Evolutionary conservation across 2,329 filamentous ascomycete species (phyloP).

Genomic region (Lithohypha guttulata): DNA sequence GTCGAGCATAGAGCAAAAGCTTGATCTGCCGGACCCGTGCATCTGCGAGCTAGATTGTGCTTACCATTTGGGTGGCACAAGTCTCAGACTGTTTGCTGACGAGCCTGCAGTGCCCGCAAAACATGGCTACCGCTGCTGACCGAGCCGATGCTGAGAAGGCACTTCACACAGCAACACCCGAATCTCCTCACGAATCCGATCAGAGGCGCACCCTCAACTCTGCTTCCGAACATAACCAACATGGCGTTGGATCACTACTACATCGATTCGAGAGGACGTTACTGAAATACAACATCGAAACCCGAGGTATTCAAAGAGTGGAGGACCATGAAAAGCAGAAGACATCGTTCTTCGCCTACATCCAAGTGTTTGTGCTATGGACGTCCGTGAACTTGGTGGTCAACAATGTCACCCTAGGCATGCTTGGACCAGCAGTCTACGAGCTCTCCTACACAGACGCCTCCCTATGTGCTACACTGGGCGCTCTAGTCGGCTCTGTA

Average conservation of each 20-base stretch:
- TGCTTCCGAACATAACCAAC: conserved; percentile 8
- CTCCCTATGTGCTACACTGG: conserved; percentile 47
- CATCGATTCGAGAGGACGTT: conserved; percentile 30
- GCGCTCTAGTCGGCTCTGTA: conserved; percentile 44
- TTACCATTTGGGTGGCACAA: not conserved
- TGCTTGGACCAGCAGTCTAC: conserved; percentile 51
- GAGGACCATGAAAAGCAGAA: conserved; percentile 44
- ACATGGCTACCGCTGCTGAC: conserved; percentile 11
- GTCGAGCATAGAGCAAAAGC: not conserved
- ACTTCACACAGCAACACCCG: conserved; percentile 2
- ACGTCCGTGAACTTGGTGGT: conserved; percentile 52
- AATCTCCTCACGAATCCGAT: not conserved
- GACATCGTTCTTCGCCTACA: conserved; percentile 38
- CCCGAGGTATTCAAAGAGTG: conserved; percentile 50
- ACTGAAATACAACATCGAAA: conserved; percentile 41
- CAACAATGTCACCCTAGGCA: conserved; percentile 55
- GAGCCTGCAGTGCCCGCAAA: conserved; percentile 4
- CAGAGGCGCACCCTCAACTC: conserved; percentile 1
- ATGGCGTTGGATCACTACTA: not conserved
- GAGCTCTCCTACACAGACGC: conserved; percentile 48
- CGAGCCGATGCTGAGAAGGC: conserved; percentile 13
- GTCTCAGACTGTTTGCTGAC: conserved; percentile 10
- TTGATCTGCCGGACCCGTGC: not conserved
- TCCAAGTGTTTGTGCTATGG: conserved; percentile 49
- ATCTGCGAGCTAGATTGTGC: not conserved